Percentiles rank a stretch among this genome's conserved stretches.
phyloP scores from a whole-genome alignment of 352 stramenopile genomes.

The Phytopythium litorale region DNA sequence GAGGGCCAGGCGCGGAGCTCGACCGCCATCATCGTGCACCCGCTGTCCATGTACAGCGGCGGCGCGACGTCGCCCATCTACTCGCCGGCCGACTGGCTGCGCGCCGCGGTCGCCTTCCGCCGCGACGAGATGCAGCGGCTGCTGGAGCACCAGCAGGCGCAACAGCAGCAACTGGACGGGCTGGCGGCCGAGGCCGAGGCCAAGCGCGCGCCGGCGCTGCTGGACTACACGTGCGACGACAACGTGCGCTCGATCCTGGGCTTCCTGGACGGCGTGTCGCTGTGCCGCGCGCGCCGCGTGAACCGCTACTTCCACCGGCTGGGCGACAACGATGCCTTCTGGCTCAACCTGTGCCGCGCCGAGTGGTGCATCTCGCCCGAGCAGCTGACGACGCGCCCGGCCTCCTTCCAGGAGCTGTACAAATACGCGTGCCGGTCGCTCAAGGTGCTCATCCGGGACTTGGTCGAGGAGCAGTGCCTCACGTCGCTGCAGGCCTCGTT shows the following conservation, averaged over 20 bases:
- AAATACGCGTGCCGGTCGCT: slow-evolving; percentile 70
- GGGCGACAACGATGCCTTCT: slow-evolving; percentile 54
- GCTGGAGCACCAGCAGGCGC: slow-evolving; percentile 14
- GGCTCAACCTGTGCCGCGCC: slow-evolving; percentile 56
- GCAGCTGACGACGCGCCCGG: slow-evolving; percentile 50
- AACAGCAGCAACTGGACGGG: slow-evolving; percentile 6
- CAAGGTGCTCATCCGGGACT: slow-evolving; percentile 68
- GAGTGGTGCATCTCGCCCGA: slow-evolving; percentile 78
- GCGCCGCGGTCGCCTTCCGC: slow-evolving; percentile 25
- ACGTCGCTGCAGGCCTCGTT: slow-evolving; percentile 67
- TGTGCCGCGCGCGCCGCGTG: slow-evolving; percentile 49
- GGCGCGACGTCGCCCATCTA: slow-evolving; percentile 24
- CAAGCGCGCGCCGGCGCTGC: slow-evolving; percentile 24
- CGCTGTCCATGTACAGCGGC: slow-evolving; percentile 40
- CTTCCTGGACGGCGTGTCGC: slow-evolving; percentile 67
- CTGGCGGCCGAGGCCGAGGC: neutral
- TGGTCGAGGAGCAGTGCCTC: slow-evolving; percentile 78
- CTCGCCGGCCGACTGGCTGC: slow-evolving; percentile 30
- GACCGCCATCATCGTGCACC: slow-evolving; percentile 65
- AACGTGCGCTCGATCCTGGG: slow-evolving; percentile 57
- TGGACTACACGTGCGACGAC: slow-evolving; percentile 78
- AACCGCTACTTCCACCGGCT: slow-evolving; percentile 54
- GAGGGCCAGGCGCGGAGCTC: slow-evolving; percentile 1
- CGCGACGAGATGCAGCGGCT: slow-evolving; percentile 30
- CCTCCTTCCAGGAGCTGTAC: slow-evolving; percentile 74